Evolutionary conservation across 306 rosid species (phyloP).

Genomic region (Dryas alaskensis): DNA sequence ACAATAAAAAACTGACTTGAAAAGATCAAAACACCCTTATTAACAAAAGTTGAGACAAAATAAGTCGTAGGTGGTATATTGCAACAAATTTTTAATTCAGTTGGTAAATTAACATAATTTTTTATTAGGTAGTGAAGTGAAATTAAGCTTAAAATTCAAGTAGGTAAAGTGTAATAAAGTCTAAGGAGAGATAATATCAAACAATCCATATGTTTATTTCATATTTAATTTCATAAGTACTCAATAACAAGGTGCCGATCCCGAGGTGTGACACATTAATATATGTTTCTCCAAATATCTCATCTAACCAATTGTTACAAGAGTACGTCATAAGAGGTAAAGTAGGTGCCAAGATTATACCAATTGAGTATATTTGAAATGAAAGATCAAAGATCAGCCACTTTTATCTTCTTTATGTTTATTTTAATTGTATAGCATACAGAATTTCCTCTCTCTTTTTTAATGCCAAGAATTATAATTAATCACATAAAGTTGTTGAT

Average conservation of each 20-base stretch:
- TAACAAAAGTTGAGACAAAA: no score
- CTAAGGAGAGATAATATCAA: no score
- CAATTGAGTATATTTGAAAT: constrained; percentile 25
- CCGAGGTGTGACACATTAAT: neutral
- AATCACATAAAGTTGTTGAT: neutral
- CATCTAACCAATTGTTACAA: neutral
- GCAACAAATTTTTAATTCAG: no score
- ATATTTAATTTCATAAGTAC: neutral
- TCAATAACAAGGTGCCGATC: neutral
- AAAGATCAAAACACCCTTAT: no score
- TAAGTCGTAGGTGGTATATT: no score
- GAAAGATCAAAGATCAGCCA: constrained; percentile 1
- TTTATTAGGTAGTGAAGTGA: no score
- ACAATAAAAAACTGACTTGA: no score
- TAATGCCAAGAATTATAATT: neutral
- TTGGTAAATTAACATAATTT: no score
- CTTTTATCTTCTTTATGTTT: neutral
- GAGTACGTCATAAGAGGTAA: neutral
- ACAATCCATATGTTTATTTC: no score
- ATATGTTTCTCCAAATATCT: no score
- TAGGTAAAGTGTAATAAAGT: no score
- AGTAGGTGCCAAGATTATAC: constrained; percentile 18
- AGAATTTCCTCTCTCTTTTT: neutral
- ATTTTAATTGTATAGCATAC: neutral
- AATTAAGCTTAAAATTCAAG: no score